A percentile compares a stretch with the other conserved stretches of the same genome.
phyloP scores from a whole-genome alignment of 768 basidiomycete genomes.

The Podaxis rugospora region DNA sequence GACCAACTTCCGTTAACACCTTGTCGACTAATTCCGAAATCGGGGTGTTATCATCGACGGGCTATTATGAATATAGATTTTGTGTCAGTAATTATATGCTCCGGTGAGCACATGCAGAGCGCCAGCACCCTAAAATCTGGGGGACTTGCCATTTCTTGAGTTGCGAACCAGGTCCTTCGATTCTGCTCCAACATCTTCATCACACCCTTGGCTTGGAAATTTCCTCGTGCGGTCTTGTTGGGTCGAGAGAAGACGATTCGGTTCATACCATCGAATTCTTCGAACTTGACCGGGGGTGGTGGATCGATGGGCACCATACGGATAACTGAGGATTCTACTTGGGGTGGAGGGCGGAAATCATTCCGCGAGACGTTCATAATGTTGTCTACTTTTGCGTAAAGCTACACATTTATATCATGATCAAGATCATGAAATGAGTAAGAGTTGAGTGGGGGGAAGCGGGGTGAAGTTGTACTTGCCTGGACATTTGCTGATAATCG shows the following conservation, averaged over 20 bases:
- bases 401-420: constrained; percentile 22
- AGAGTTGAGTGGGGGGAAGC: background rate
- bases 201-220: constrained; percentile 92
- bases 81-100: background rate
- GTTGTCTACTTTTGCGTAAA: constrained; percentile 95
- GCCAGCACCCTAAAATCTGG: background rate
- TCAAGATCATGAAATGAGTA: background rate
- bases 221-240: constrained; percentile 88
- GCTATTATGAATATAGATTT: constrained; percentile 33
- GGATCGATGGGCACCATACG: constrained; percentile 90
- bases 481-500: constrained; percentile 95
- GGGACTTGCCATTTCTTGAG: constrained; percentile 55
- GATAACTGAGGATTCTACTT: constrained; percentile 91
- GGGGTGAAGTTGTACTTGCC: constrained; percentile 19
- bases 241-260: constrained; percentile 86
- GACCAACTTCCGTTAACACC: constrained; percentile 67
- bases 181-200: constrained; percentile 93
- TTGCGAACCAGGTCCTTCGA: constrained; percentile 87
- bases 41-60: constrained; percentile 62
- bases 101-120: background rate
- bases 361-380: constrained; percentile 96
- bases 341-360: constrained; percentile 93
- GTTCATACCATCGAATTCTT: constrained; percentile 95
- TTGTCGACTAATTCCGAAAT: constrained; percentile 71
- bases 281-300: constrained; percentile 92